Evolutionary conservation across 768 basidiomycete genomes (phyloP), one percentile per base, ranked within the genome.

Genomic region (Amanita rubescens): DNA sequence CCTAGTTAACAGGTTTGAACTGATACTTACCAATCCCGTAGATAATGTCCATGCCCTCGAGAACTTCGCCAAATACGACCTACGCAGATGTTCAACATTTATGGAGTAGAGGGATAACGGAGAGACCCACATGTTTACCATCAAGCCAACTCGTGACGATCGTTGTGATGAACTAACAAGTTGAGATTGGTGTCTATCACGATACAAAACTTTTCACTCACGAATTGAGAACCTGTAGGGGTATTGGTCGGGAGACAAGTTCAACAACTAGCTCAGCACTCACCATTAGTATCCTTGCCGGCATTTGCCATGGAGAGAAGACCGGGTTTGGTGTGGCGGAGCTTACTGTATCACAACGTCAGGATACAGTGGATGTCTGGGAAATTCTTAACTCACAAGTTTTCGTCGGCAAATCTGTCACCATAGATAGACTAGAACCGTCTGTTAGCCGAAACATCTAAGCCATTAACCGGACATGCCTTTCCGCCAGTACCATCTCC

Each of bases 281-380:
- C 64, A 88, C 90, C 94, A 62, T 97, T 97, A 32, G 94, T 96
- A 67, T 94, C 88, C 68, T 84, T 86, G 64, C 85, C 86, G 52
- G 92, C 83, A 63, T 96, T 97, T 46, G 94, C 94, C 94, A 97
- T 96, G 2, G 92, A 94, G 55, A 95, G 80, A 53, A 79, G 76
- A 57, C 94, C 94, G 47, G 90, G 81, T 34, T 82, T 84, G 61
- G 89, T 88, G 77, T 99, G 95, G 68, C 83, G 85, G 69, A 98
- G 88, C 80, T 97, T 96, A 79, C 94, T 96, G 61, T 44, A 30
- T 52, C 17, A 48, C 19, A 56, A 32, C 8, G 49, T 58, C 30
- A 57, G 47, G 43, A 57, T 35, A 10, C n/a, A 46, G 12, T 9
- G 15, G 38, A 20, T 10, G 32, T 10, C 55, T 42, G 11, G 7